Evolutionary conservation across 495 filamentous ascomycete species (phyloP).

Genomic region (Beverwykella pulmonaria): DNA sequence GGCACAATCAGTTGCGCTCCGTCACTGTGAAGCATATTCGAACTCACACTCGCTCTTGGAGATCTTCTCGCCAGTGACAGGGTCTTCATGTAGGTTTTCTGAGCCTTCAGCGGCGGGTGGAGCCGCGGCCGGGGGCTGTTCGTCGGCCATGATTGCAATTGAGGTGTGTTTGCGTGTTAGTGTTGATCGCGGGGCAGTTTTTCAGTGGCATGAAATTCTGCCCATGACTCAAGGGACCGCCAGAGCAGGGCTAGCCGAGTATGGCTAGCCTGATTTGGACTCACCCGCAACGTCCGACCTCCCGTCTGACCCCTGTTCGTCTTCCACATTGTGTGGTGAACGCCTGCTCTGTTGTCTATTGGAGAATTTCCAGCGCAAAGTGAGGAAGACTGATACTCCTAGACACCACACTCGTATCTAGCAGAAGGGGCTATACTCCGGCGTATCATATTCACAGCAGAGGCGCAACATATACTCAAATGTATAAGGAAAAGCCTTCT

Average conservation of each 20-base stretch:
- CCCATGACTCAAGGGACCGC: background rate
- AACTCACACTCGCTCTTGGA: slow-evolving; percentile 48
- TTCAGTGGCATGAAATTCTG: background rate
- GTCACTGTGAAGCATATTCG: background rate
- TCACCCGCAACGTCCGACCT: background rate
- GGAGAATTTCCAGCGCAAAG: no score
- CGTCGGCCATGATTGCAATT: slow-evolving; percentile 29
- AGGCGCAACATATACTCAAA: no score
- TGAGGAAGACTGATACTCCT: no score
- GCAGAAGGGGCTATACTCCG: no score
- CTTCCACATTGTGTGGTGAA: no score
- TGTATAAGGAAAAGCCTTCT: no score
- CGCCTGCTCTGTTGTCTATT: no score
- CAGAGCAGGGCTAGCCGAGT: background rate
- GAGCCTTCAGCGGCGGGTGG: slow-evolving; percentile 17
- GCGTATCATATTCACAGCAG: no score
- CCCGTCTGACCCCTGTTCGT: no score
- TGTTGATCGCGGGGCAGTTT: slow-evolving; percentile 13
- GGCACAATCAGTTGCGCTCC: slow-evolving; percentile 9
- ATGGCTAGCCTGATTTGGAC: background rate
- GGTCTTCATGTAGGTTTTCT: slow-evolving; percentile 42
- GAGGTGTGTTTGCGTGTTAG: slow-evolving; percentile 4
- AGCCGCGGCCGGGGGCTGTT: slow-evolving; percentile 6
- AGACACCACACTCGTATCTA: no score
- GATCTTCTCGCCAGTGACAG: slow-evolving; percentile 48